Base-by-base conservation (phyloP, 352 stramenopile species). In the Phytophthora constricta region DNA sequence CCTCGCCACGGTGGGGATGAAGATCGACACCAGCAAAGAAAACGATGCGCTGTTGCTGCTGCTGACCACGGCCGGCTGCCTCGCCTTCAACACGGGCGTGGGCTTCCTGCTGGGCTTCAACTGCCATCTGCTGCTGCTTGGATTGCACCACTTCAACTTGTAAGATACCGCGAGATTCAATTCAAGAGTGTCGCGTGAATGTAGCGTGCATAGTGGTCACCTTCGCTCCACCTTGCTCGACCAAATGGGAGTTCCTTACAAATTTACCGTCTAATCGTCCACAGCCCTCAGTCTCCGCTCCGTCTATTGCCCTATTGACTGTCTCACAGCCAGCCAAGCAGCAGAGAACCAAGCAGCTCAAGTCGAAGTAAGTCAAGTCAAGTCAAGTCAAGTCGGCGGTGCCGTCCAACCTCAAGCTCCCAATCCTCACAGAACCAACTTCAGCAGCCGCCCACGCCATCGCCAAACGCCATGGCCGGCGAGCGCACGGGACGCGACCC, bases 81-180 rank as follows among this genome's bases (percentile, higher is more conserved):
- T 89, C 9, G 78, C 76, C 0, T 76, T 81, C 65, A 86, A 89
- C 67, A 87, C 80, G n/a, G 80, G 80, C 27, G 76, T 55, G 4
- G 80, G 78, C 52, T 89, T 89, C 62, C 58, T 87, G 34, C 65
- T 89, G 37, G 80, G 80, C 26, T 64, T 80, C 45, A 34, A 27
- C 19, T 68, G 78, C 25, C 75, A 84, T 54, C 1, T 72, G 17
- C 48, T 87, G 31, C 58, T 84, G 60, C 56, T 55, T 23, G 27
- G 59, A 23, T 8, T 73, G 13, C 55, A 54, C 1, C 43, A 72
- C 64, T 77, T 82, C 41, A 66, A 68, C 58, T 33, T 70, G n/a
- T n/a, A n/a, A n/a, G n/a, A n/a, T n/a, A n/a, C n/a, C n/a, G n/a
- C n/a, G n/a, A n/a, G n/a, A n/a, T n/a, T n/a, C n/a, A n/a, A n/a